These are phyloP conservation scores for Trichophyton equinum DNA, from an alignment of 2,329 filamentous ascomycete species.

Conservation along the genomic window DNA sequence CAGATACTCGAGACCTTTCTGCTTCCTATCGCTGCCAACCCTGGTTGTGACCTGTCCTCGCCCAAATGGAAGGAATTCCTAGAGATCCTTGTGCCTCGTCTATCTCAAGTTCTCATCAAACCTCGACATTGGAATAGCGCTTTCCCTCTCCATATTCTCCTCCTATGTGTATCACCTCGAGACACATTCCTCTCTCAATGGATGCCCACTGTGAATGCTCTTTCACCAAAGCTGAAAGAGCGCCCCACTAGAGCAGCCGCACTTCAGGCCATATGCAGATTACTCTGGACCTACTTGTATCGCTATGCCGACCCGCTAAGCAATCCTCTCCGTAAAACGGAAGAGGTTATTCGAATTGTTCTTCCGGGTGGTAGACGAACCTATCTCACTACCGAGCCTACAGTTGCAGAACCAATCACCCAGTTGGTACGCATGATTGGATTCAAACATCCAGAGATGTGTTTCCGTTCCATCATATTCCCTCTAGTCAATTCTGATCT, in stretches of 20 bases:
- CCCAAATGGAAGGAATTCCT: slow-evolving; percentile 82
- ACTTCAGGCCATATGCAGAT: slow-evolving; percentile 74
- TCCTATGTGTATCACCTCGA: slow-evolving; percentile 76
- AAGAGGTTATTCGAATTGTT: slow-evolving; percentile 77
- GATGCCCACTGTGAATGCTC: slow-evolving; percentile 64
- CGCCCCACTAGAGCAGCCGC: slow-evolving; percentile 64
- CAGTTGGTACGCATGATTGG: slow-evolving; percentile 91
- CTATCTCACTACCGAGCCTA: slow-evolving; percentile 67
- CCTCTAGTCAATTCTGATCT: slow-evolving; percentile 85
- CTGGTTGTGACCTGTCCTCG: slow-evolving; percentile 61
- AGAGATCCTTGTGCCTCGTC: slow-evolving; percentile 60
- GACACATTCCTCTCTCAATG: slow-evolving; percentile 79
- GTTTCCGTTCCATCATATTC: slow-evolving; percentile 86
- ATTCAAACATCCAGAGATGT: slow-evolving; percentile 85
- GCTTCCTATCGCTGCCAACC: slow-evolving; percentile 72
- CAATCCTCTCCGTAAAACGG: slow-evolving; percentile 62
- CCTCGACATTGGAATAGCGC: slow-evolving; percentile 83
- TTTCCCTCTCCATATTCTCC: slow-evolving; percentile 74
- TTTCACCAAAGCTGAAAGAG: slow-evolving; percentile 77
- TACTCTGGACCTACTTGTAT: slow-evolving; percentile 92
- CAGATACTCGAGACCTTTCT: slow-evolving; percentile 78
- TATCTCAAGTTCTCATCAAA: slow-evolving; percentile 77
- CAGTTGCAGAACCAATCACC: slow-evolving; percentile 79
- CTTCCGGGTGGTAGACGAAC: slow-evolving; percentile 69
- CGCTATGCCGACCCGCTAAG: slow-evolving; percentile 61